These are phyloP conservation scores for Glycine latifolia DNA, from an alignment of 306 rosid genomes.

Conservation along the genomic window DNA sequence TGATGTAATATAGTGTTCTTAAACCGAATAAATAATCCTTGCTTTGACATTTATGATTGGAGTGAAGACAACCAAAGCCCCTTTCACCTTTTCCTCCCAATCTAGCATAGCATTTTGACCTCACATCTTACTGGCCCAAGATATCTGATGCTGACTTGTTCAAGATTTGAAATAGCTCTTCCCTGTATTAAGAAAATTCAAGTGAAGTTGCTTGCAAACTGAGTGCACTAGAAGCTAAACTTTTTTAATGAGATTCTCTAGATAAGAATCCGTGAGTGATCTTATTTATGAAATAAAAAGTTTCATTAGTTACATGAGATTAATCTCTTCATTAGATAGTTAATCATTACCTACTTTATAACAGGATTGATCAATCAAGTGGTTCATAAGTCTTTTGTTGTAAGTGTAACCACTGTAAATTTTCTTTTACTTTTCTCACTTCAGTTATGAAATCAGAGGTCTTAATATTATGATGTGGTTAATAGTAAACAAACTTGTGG, in stretches of 20 bases:
- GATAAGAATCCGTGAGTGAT: conserved; percentile 8
- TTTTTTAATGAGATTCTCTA: neutral
- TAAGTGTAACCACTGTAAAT: neutral
- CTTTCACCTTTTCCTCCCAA: conserved; percentile 2
- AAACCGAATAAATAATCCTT: neutral
- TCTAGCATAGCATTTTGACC: conserved; percentile 19
- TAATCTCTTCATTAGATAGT: too few relatives aligned
- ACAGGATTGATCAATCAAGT: neutral
- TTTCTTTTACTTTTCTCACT: conserved; percentile 14
- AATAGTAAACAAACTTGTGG: conserved; percentile 8
- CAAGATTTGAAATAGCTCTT: conserved; percentile 73
- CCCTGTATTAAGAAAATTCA: conserved; percentile 60
- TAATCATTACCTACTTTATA: neutral
- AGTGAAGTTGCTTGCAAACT: conserved; percentile 32
- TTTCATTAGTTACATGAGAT: neutral
- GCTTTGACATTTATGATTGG: conserved; percentile 30
- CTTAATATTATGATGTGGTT: neutral
- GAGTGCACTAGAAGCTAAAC: conserved; percentile 10
- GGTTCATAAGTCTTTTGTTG: neutral
- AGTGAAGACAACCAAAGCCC: conserved; percentile 12
- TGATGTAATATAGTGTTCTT: conserved; percentile 29
- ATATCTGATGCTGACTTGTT: conserved; percentile 67
- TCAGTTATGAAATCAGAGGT: conserved; percentile 3
- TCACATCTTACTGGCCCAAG: conserved; percentile 68
- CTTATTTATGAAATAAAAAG: neutral